Percentiles rank a stretch among this genome's conserved stretches.
These are phyloP conservation scores for Plasmodium cynomolgi DNA, from an alignment of 169 alveolate species.

Conservation along the genomic window DNA sequence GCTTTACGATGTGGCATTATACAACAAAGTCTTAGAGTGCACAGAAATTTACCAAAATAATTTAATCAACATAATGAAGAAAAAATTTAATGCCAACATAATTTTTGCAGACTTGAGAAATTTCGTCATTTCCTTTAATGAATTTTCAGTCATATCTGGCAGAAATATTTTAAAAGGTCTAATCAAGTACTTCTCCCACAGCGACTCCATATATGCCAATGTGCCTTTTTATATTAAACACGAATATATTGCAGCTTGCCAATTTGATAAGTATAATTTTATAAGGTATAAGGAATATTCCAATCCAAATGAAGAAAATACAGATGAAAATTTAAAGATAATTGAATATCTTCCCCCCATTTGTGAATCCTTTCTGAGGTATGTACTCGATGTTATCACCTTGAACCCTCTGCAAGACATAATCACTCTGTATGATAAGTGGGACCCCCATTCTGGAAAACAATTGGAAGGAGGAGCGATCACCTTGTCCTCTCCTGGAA, in stretches of 20 bases:
- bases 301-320: conserved; percentile 79
- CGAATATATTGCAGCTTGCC: conserved; percentile 84
- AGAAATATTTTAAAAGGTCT: conserved; percentile 78
- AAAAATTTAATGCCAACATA: conserved; percentile 75
- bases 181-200: conserved; percentile 74
- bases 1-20: conserved; percentile 60
- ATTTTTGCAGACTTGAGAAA: conserved; percentile 80
- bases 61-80: conserved; percentile 76
- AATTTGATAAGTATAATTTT: conserved; percentile 79
- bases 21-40: conserved; percentile 68
- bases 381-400: conserved; percentile 46
- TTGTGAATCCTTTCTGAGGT: conserved; percentile 82
- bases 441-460: not conserved
- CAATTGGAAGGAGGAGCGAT: not conserved
- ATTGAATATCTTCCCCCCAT: conserved; percentile 82
- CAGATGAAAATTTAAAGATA: conserved; percentile 79
- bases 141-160: conserved; percentile 81
- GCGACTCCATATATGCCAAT: conserved; percentile 80
- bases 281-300: conserved; percentile 83
- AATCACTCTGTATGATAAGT: conserved; percentile 16
- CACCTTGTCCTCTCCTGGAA: not conserved
- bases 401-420: conserved; percentile 49
- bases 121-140: conserved; percentile 79
- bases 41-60: conserved; percentile 76
- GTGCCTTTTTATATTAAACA: conserved; percentile 82